phyloP scores from a whole-genome alignment of 1,139 yeast species.

The Zygoascus meyerae region DNA sequence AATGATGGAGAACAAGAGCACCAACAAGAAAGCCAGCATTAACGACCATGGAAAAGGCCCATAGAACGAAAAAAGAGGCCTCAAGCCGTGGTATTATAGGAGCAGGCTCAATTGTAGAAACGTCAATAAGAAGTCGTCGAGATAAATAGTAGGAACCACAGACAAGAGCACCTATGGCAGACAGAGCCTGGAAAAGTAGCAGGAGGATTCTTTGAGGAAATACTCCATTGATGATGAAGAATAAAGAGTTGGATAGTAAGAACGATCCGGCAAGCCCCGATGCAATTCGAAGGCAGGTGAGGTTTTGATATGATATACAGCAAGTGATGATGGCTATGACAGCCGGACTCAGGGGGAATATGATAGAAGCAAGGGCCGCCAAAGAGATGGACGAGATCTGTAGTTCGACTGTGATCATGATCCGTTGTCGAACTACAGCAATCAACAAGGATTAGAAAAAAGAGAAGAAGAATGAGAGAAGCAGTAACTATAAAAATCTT shows the following conservation, averaged over 20 bases:
- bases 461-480: not conserved
- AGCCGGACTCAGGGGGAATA: constrained; percentile 10
- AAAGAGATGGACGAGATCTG: constrained; percentile 25
- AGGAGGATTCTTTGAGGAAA: constrained; percentile 17
- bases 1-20: constrained; percentile 12
- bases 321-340: constrained; percentile 1
- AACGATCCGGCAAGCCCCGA: constrained; percentile 20
- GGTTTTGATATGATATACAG: constrained; percentile 2
- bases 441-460: not conserved
- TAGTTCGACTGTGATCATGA: constrained; percentile 28
- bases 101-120: constrained; percentile 3
- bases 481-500: too few species aligned
- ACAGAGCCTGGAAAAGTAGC: constrained; percentile 10
- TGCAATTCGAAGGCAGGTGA: constrained; percentile 13
- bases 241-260: constrained; percentile 12
- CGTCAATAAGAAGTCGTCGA: constrained; percentile 7
- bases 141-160: constrained; percentile 16
- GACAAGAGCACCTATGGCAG: constrained; percentile 13
- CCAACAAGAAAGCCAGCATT: constrained; percentile 12
- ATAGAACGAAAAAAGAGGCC: constrained; percentile 13
- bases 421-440: not conserved
- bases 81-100: constrained; percentile 10
- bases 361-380: constrained; percentile 18
- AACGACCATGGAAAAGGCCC: constrained; percentile 15
- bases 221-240: constrained; percentile 14